Percentiles rank a stretch among this genome's conserved stretches.
phyloP scores from a whole-genome alignment of 148 eudicot genomes.

The Chenopodium suecicum region DNA sequence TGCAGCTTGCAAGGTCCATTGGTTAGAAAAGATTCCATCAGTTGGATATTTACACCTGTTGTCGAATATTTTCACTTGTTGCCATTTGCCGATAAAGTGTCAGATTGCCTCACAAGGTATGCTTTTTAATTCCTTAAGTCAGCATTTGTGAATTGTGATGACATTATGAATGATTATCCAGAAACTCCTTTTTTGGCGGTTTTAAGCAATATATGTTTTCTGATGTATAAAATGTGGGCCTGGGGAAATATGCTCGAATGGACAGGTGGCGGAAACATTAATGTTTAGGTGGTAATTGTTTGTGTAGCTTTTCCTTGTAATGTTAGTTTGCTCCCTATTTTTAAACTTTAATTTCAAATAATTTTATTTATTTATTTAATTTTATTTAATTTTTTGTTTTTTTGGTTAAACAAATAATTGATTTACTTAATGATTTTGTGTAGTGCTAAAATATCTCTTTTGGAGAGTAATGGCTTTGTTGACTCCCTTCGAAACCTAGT shows the following conservation, averaged over 20 bases:
- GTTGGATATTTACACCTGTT: slow-evolving; percentile 55
- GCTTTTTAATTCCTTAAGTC: neutral
- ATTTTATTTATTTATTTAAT: no score
- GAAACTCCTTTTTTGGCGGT: neutral
- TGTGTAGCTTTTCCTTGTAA: neutral
- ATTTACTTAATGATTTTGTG: neutral
- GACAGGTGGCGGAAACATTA: neutral
- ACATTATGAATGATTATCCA: neutral
- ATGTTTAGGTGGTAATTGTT: neutral
- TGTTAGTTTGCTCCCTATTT: neutral
- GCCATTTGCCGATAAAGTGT: slow-evolving; percentile 63
- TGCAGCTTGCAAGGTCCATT: slow-evolving; percentile 80
- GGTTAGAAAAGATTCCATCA: slow-evolving; percentile 37
- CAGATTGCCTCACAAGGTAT: slow-evolving; percentile 64
- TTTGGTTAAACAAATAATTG: no score
- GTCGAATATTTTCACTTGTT: slow-evolving; percentile 76
- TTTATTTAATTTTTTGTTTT: no score
- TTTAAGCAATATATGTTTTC: neutral
- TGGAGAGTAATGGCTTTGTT: neutral
- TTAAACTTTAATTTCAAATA: no score
- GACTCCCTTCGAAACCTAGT: neutral
- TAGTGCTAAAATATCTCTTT: neutral
- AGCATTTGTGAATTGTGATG: neutral
- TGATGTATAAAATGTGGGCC: neutral
- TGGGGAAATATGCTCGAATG: neutral